Evolutionary conservation across 139 green algal species (phyloP), one percentile per base, ranked within the genome.

Genomic region (Chlamydomonas applanata): DNA sequence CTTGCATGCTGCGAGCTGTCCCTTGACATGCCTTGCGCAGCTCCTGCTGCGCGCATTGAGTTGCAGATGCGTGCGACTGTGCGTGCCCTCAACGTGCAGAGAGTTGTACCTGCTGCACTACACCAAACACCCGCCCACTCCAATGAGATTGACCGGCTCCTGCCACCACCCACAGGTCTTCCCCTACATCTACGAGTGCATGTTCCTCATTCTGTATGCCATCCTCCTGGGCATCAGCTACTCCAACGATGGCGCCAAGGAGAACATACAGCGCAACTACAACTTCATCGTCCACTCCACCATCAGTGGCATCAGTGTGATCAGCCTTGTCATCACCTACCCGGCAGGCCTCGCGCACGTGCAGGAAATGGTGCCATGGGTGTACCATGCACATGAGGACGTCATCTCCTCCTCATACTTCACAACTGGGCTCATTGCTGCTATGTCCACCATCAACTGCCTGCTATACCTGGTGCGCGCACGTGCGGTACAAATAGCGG

Each of bases 391-490:
- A 19, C 69, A 75, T 20, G 69, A 65, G 30, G 52, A 67, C 19
- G 30, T 52, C 7, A 22, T 75, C 17, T 53, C 17, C 4, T 4
- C 45, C 9, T 49, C 44, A 49, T 75, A 56, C 32, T n/a, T 63
- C 19, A 67, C 69, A 2, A 68, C 40, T 35, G 45, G 52, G 27
- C 4, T 75, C 2, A 33, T 75, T 19, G n/a, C 22, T 7, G 25
- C 13, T 7, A 45, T 49, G 20, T 68, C 25, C 69, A 67, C 53
- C 52, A 30, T 17, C 13, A 33, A 27, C 33, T 75, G 69, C 53
- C 69, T 75, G 53, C 69, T 75, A 9, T 75, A 75, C 52, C 25
- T 75, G 27, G 69, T 75, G 69, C 53, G 69, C 22, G 32, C 40
- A 34, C 16, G 16, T 32, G 22, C n/a, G 19, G 24, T 25, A 30